Evolutionary conservation across 2,329 filamentous ascomycete species (phyloP).

Genomic region (Fonsecaea nubica): DNA sequence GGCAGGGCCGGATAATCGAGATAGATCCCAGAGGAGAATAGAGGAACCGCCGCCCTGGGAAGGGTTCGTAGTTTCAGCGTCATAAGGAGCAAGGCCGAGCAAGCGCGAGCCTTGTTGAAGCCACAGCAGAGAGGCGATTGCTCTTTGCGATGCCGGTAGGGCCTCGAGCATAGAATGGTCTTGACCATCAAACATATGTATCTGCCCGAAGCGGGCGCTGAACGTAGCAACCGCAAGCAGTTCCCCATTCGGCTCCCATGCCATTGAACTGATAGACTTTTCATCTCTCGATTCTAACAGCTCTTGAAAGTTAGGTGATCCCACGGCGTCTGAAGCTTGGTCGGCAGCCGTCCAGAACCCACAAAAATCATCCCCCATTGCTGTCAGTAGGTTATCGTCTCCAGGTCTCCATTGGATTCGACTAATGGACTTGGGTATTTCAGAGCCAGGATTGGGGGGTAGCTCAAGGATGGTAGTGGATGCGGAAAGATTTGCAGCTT

Average conservation of each 20-base stretch:
- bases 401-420: conserved; percentile 53
- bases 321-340: conserved; percentile 11
- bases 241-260: conserved; percentile 54
- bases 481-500: conserved; percentile 54
- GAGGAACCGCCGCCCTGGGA: conserved; percentile 28
- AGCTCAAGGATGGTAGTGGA: conserved; percentile 50
- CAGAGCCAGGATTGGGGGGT: conserved; percentile 42
- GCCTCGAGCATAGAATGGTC: conserved; percentile 52
- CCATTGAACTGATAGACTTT: conserved; percentile 52
- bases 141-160: conserved; percentile 53
- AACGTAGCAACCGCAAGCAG: conserved; percentile 56
- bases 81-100: conserved; percentile 52
- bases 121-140: conserved; percentile 54
- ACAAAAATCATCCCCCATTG: conserved; percentile 53
- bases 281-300: conserved; percentile 28
- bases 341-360: conserved; percentile 51
- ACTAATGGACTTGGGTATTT: conserved; percentile 48
- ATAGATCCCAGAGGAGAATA: conserved; percentile 53
- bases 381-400: conserved; percentile 51
- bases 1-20: conserved; percentile 26
- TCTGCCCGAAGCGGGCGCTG: conserved; percentile 50
- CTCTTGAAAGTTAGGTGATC: conserved; percentile 28
- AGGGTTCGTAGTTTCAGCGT: conserved; percentile 35
- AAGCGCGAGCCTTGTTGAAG: conserved; percentile 48
- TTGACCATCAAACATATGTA: conserved; percentile 53